Base-by-base conservation (phyloP, 495 filamentous ascomycete species). In the Neurospora sublineolata region DNA sequence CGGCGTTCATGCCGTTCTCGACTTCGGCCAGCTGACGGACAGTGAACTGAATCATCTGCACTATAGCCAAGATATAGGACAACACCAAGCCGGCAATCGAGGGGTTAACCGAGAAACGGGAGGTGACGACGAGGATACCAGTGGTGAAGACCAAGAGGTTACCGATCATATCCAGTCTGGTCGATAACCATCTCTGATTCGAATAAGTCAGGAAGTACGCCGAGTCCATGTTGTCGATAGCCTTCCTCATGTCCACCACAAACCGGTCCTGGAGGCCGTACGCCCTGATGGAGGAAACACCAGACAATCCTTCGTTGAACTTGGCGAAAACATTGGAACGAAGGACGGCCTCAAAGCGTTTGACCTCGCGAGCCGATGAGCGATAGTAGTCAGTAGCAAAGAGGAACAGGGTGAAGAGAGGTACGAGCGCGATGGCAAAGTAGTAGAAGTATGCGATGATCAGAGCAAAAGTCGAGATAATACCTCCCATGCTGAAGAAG, bases 1-100 rank as follows among this genome's bases (percentile, higher is more conserved):
- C 94, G 1, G 95, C 89, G 75, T 97, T 97, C 94, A 99, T 97
- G 77, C 92, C 91, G 83, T 97, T 97, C 79, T 99, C 95, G 27
- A 97, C 92, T 79, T 98, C 95, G 40, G 95, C 94, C 41, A 97
- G 86, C 81, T 98, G 95, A 42, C 94, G 88, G 23, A 98, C 92
- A 3, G 93, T 94, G 81, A 97, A 97, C 78, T 97, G 94, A 67
- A 97, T 88, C 91, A 97, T 93, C 81, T 95, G 92, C n/a, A 96
- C 93, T 73, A 97, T 96, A 38, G 90, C 87, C 3, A 98, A 86
- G 74, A 98, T 97, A 78, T 97, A 97, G 12, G 92, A 94, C 11
- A 98, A 85, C 0, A 98, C 93, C 37, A 98, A 81, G 23, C 95
- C 94, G 69, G 87, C 90, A 70, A 93, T 96, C 69, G 91, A 93